A percentile compares a stretch with the other conserved stretches of the same genome.
These are phyloP conservation scores for Stachybotrys chartarum DNA, from an alignment of 2,329 filamentous ascomycete species.

Conservation along the genomic window DNA sequence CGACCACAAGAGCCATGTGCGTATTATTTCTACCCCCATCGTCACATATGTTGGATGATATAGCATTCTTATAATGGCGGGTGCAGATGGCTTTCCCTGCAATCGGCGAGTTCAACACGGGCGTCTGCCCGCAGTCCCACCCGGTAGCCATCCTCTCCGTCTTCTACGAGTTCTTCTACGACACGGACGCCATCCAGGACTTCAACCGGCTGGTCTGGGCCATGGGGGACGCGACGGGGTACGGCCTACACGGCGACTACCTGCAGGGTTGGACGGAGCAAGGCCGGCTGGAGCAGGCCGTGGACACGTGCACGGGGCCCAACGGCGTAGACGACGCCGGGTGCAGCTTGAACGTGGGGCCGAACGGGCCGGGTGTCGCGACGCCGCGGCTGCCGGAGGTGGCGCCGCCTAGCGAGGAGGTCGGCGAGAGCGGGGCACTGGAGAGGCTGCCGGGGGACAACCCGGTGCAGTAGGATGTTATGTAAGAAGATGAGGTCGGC, in stretches of 20 bases:
- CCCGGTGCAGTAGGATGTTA: slow-evolving; percentile 6
- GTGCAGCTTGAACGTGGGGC: slow-evolving; percentile 17
- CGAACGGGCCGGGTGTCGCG: slow-evolving; percentile 13
- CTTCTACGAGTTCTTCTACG: slow-evolving; percentile 39
- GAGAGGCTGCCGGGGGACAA: slow-evolving; percentile 17
- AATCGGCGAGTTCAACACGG: slow-evolving; percentile 18
- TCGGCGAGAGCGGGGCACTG: slow-evolving; percentile 15
- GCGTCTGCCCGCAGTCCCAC: slow-evolving; percentile 30
- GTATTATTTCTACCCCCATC: background rate
- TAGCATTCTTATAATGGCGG: background rate
- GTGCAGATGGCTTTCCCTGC: slow-evolving; percentile 19
- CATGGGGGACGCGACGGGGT: slow-evolving; percentile 18
- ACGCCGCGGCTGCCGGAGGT: slow-evolving; percentile 9
- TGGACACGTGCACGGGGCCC: slow-evolving; percentile 16
- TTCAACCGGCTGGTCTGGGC: slow-evolving; percentile 19
- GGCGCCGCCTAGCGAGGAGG: slow-evolving; percentile 13
- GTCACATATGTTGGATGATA: too few relatives aligned
- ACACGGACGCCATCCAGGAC: slow-evolving; percentile 21
- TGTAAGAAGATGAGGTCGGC: too few relatives aligned
- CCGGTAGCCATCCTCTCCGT: slow-evolving; percentile 36
- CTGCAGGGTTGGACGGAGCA: slow-evolving; percentile 22
- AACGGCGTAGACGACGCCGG: slow-evolving; percentile 11
- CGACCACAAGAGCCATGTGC: slow-evolving; percentile 49
- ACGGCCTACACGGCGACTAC: slow-evolving; percentile 20
- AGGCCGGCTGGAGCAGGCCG: slow-evolving; percentile 13